Evolutionary conservation across 768 basidiomycete species (phyloP).

Genomic region (Leccinum fibrillosum): DNA sequence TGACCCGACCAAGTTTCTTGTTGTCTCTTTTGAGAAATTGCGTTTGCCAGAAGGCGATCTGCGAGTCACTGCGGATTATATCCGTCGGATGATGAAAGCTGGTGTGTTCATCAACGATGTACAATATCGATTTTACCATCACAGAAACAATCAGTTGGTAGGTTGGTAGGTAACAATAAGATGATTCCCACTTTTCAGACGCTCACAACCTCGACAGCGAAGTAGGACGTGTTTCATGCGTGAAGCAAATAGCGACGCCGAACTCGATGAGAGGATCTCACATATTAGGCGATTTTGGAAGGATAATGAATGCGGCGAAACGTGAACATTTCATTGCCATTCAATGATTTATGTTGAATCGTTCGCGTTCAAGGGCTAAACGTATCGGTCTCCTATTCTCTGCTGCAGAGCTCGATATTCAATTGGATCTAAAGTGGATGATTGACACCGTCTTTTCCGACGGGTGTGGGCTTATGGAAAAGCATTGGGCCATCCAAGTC

Average conservation of each 20-base stretch:
- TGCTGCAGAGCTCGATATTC: slow-evolving; percentile 56
- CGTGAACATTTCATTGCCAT: slow-evolving; percentile 32
- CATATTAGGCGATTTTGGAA: slow-evolving; percentile 52
- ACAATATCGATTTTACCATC: slow-evolving; percentile 68
- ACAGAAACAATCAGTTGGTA: slow-evolving; percentile 69
- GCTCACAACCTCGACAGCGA: slow-evolving; percentile 36
- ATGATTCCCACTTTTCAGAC: background rate
- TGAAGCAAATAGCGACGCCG: slow-evolving; percentile 48
- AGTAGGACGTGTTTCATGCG: slow-evolving; percentile 63
- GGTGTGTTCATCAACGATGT: slow-evolving; percentile 56
- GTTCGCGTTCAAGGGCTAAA: slow-evolving; percentile 53
- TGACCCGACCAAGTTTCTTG: slow-evolving; percentile 53
- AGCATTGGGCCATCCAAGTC: slow-evolving; percentile 46
- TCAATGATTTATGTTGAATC: background rate
- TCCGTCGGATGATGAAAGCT: slow-evolving; percentile 48
- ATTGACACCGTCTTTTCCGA: slow-evolving; percentile 64
- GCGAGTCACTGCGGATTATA: slow-evolving; percentile 51
- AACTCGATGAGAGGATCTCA: slow-evolving; percentile 59
- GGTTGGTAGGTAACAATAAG: slow-evolving; percentile 6
- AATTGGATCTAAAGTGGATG: slow-evolving; percentile 46
- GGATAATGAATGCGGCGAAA: slow-evolving; percentile 63
- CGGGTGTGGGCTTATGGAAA: slow-evolving; percentile 65
- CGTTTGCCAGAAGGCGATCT: slow-evolving; percentile 53
- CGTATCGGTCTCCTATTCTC: slow-evolving; percentile 68
- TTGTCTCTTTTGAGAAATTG: slow-evolving; percentile 50